These are phyloP conservation scores for Fonsecaea monophora DNA, from an alignment of 2,329 filamentous ascomycete species.

Conservation along the genomic window DNA sequence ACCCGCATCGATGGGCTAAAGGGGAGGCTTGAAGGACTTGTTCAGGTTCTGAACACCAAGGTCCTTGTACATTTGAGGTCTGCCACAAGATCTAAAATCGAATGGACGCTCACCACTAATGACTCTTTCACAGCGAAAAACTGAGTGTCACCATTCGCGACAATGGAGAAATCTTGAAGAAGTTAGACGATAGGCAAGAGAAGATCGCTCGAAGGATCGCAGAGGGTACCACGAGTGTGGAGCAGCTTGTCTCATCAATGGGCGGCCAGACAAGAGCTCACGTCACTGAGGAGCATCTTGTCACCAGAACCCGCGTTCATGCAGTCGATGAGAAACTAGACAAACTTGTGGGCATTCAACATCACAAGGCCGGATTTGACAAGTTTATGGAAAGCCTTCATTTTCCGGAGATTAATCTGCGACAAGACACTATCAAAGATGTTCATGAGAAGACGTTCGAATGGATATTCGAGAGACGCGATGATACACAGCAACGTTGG, in stretches of 20 bases:
- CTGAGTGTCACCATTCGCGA: neutral
- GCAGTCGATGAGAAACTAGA: neutral
- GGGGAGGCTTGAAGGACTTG: constrained; percentile 1
- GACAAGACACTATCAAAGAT: constrained; percentile 6
- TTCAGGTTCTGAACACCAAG: constrained; percentile 3
- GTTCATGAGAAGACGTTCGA: constrained; percentile 15
- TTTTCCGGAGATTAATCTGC: constrained; percentile 10
- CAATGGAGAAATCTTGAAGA: neutral
- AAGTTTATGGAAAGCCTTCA: constrained; percentile 17
- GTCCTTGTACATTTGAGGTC: constrained; percentile 14
- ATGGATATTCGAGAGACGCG: constrained; percentile 12
- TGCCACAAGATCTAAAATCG: neutral
- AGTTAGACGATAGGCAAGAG: neutral
- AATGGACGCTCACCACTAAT: neutral
- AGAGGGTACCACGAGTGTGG: neutral
- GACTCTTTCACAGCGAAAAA: neutral
- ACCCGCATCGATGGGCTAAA: constrained; percentile 3
- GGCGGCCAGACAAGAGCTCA: constrained; percentile 1
- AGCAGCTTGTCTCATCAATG: neutral
- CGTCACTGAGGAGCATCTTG: constrained; percentile 6
- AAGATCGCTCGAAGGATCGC: neutral
- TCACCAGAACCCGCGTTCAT: neutral
- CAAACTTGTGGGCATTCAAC: neutral
- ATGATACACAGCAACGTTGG: constrained; percentile 3
- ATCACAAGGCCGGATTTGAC: neutral